These are phyloP conservation scores for Paramecium biaurelia DNA, from an alignment of 73 alveolate genomes.

Conservation along the genomic window DNA sequence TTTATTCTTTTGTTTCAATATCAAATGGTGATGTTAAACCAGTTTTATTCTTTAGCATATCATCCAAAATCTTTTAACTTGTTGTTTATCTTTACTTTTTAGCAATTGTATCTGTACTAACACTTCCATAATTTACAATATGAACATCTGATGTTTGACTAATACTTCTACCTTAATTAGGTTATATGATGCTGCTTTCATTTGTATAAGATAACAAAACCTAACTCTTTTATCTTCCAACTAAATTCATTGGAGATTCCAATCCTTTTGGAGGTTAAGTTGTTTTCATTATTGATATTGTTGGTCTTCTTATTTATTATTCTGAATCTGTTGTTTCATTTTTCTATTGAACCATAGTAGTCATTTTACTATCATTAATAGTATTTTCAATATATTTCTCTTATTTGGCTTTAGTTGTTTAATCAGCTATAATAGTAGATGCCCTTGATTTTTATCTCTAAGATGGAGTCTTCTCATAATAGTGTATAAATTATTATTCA, in stretches of 20 bases:
- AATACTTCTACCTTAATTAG: background rate
- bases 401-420: background rate
- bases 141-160: slow-evolving; percentile 46
- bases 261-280: background rate
- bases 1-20: background rate
- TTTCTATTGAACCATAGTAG: background rate
- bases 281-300: slow-evolving; percentile 6
- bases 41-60: slow-evolving; percentile 39
- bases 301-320: background rate
- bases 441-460: background rate
- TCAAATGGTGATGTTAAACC: background rate
- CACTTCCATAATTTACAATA: background rate
- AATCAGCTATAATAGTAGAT: background rate
- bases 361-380: background rate
- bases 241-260: slow-evolving; percentile 16
- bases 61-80: slow-evolving; percentile 2
- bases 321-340: background rate
- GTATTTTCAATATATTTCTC: background rate
- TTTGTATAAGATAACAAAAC: slow-evolving; percentile 14
- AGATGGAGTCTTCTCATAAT: slow-evolving; percentile 28
- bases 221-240: background rate
- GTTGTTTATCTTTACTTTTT: background rate
- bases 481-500: slow-evolving; percentile 33
- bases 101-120: background rate
- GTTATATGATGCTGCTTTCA: background rate